Evolutionary conservation across 768 basidiomycete species (phyloP).

Genomic region (Hericium rajendrae): DNA sequence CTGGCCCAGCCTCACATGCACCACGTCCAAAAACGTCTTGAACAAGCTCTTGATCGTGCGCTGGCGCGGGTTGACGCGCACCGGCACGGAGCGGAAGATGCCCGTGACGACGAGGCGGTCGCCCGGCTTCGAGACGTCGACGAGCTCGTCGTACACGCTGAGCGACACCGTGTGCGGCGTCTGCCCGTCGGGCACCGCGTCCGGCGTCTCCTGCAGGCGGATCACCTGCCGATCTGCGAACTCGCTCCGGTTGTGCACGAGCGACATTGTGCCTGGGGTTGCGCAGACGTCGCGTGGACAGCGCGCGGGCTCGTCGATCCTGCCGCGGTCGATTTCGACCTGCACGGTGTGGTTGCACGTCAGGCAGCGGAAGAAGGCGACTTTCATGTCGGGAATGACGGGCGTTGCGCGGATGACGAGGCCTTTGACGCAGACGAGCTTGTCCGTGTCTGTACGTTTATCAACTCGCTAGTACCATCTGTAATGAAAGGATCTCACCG

Average conservation of each 20-base stretch:
- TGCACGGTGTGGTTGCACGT: constrained; percentile 96
- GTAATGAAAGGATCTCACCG: too few relatives aligned
- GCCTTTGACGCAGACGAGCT: constrained; percentile 91
- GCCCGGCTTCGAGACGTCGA: constrained; percentile 93
- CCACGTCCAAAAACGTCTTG: constrained; percentile 95
- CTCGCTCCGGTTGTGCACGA: constrained; percentile 95
- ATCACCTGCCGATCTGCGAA: constrained; percentile 96
- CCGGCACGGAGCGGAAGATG: constrained; percentile 91
- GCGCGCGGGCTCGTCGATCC: constrained; percentile 84
- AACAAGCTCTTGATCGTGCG: constrained; percentile 90
- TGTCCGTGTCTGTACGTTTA: constrained; percentile 99
- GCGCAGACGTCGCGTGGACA: constrained; percentile 94
- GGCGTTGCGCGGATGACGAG: constrained; percentile 96
- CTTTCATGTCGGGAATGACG: constrained; percentile 98
- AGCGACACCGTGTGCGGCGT: constrained; percentile 96
- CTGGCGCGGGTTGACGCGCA: constrained; percentile 89
- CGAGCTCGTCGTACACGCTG: constrained; percentile 97
- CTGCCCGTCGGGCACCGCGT: constrained; percentile 95
- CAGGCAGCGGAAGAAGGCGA: constrained; percentile 95
- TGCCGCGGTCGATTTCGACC: constrained; percentile 95
- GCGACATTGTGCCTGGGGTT: constrained; percentile 80
- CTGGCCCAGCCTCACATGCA: constrained; percentile 76
- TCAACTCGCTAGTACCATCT: too few relatives aligned
- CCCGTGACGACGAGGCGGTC: constrained; percentile 87
- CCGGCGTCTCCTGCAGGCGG: constrained; percentile 93